These are phyloP conservation scores for Lepiota brunneoincarnata DNA, from an alignment of 768 basidiomycete genomes.

Conservation along the genomic window DNA sequence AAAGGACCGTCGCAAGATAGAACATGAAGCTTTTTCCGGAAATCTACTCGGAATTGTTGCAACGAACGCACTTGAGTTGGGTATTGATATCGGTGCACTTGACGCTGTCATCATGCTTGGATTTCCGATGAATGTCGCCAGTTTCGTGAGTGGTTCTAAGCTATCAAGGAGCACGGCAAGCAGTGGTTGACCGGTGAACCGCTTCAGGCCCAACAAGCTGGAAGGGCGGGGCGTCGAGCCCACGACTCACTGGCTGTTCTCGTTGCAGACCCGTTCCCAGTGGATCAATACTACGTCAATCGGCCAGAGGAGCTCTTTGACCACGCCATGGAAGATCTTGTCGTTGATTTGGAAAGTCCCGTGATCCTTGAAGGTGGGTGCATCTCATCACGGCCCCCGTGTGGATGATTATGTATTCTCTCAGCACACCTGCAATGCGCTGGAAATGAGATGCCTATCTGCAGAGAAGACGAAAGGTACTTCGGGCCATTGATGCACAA, in stretches of 20 bases:
- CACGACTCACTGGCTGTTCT: slow-evolving; percentile 78
- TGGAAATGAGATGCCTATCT: slow-evolving; percentile 80
- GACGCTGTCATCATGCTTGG: slow-evolving; percentile 90
- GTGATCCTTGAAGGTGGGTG: slow-evolving; percentile 62
- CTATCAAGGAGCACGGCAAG: neutral
- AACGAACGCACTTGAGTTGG: slow-evolving; percentile 88
- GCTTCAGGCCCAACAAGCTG: slow-evolving; percentile 80
- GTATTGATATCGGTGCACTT: slow-evolving; percentile 86
- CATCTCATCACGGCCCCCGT: neutral
- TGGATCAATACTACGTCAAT: slow-evolving; percentile 73
- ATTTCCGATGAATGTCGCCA: slow-evolving; percentile 77
- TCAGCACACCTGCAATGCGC: slow-evolving; percentile 84
- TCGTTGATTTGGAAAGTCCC: slow-evolving; percentile 71
- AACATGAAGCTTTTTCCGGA: slow-evolving; percentile 84
- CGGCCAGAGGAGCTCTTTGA: slow-evolving; percentile 73
- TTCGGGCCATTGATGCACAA: slow-evolving; percentile 64
- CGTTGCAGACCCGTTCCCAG: slow-evolving; percentile 63
- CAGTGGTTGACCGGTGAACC: neutral
- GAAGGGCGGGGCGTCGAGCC: slow-evolving; percentile 79
- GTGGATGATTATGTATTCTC: slow-evolving; percentile 3
- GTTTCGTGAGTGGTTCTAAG: slow-evolving; percentile 53
- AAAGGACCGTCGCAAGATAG: slow-evolving; percentile 80
- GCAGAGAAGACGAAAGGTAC: slow-evolving; percentile 59
- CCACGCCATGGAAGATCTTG: slow-evolving; percentile 55
- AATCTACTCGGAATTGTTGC: slow-evolving; percentile 82